Percentiles rank a stretch among this genome's conserved stretches.
phyloP scores from a whole-genome alignment of 2,329 filamentous ascomycete genomes.

The Pestalotiopsis sp. region DNA sequence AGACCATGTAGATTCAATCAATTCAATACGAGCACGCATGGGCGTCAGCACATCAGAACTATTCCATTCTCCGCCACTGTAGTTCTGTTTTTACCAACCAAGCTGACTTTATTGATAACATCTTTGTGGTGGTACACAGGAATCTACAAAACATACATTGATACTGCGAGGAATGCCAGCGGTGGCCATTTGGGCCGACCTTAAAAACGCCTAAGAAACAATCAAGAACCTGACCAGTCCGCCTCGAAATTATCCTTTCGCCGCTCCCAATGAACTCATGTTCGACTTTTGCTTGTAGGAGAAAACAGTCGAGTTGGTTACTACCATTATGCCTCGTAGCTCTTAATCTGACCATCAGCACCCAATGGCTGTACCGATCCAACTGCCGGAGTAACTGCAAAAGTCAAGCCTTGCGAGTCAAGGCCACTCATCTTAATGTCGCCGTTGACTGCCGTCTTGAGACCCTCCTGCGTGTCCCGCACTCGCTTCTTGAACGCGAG shows the following conservation, averaged over 20 bases:
- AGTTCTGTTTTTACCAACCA: neutral
- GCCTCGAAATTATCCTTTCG: neutral
- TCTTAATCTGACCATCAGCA: conserved; percentile 56
- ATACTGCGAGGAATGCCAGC: neutral
- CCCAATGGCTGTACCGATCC: conserved; percentile 55
- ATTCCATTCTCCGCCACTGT: neutral
- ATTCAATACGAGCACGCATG: neutral
- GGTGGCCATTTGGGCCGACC: conserved; percentile 5
- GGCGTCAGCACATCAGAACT: neutral
- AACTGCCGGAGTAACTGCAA: conserved; percentile 45
- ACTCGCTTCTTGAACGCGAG: conserved; percentile 88
- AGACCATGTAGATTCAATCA: neutral
- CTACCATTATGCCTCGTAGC: conserved; percentile 49
- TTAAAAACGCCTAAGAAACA: conserved; percentile 6
- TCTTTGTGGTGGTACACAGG: conserved; percentile 7
- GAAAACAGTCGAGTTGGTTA: neutral
- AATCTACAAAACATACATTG: conserved; percentile 4
- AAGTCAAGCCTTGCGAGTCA: conserved; percentile 54
- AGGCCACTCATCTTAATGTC: conserved; percentile 49
- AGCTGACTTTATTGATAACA: conserved; percentile 6
- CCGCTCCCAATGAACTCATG: conserved; percentile 8
- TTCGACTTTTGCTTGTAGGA: neutral
- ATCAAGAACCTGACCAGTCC: conserved; percentile 8
- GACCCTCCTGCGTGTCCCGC: conserved; percentile 74
- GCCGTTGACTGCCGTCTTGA: conserved; percentile 55